Percentiles rank a stretch among this genome's conserved stretches.
phyloP scores from a whole-genome alignment of 768 basidiomycete genomes.

The Strobilomyces dryophilus region DNA sequence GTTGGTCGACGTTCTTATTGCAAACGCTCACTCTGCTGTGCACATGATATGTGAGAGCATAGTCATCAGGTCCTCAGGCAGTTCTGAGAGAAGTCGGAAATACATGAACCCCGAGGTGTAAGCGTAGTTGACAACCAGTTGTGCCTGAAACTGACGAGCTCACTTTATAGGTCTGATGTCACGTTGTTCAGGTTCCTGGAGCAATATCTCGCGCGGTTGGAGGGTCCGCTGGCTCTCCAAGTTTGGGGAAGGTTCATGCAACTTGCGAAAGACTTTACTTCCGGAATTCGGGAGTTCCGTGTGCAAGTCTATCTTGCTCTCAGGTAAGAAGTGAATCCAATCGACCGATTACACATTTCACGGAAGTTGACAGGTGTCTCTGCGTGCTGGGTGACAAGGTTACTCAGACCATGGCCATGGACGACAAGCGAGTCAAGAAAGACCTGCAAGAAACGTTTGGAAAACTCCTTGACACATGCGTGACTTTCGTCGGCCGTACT shows the following conservation, averaged over 20 bases:
- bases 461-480: constrained; percentile 78
- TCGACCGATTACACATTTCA: constrained; percentile 9
- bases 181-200: constrained; percentile 85
- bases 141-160: constrained; percentile 1
- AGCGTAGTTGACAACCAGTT: constrained; percentile 20
- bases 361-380: constrained; percentile 51
- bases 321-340: constrained; percentile 44
- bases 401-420: constrained; percentile 85
- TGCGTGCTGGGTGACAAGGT: constrained; percentile 79
- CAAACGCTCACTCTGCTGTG: constrained; percentile 83
- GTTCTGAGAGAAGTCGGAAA: constrained; percentile 57
- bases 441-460: constrained; percentile 91
- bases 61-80: constrained; percentile 48
- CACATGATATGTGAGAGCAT: constrained; percentile 88
- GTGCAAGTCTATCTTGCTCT: constrained; percentile 67
- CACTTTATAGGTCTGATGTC: constrained; percentile 58
- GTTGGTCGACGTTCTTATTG: constrained; percentile 75
- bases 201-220: constrained; percentile 74
- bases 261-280: constrained; percentile 74
- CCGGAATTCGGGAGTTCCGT: constrained; percentile 63
- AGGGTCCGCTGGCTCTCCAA: constrained; percentile 89
- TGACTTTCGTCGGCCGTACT: constrained; percentile 68
- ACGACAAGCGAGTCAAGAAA: constrained; percentile 82
- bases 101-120: constrained; percentile 67
- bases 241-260: constrained; percentile 82